Conservation (phyloP, 805 yeast species). For the Kuraishia cidri region DNA sequence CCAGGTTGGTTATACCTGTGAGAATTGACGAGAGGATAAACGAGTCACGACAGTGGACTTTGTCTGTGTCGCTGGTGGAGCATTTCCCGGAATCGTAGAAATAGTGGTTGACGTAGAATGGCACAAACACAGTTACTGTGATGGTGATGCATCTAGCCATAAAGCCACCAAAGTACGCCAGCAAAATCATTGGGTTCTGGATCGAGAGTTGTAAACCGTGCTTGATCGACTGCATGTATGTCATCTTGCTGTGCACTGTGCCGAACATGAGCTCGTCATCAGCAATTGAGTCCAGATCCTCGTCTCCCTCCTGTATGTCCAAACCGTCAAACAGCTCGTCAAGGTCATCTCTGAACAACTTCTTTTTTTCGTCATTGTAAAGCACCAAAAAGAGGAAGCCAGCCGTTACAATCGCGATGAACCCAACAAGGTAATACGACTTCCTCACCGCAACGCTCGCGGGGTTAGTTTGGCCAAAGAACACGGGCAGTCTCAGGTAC, state of each 20-base stretch:
- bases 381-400: constrained; percentile 29
- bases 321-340: constrained; percentile 22
- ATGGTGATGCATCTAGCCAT: constrained; percentile 59
- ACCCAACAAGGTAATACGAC: constrained; percentile 42
- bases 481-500: constrained; percentile 49
- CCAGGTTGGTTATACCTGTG: constrained; percentile 56
- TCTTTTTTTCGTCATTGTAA: constrained; percentile 31
- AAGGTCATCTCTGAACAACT: constrained; percentile 17
- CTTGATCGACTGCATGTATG: constrained; percentile 30
- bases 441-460: constrained; percentile 32
- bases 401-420: constrained; percentile 27
- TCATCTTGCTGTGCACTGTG: constrained; percentile 7
- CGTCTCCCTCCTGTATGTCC: constrained; percentile 18
- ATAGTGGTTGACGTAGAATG: constrained; percentile 51
- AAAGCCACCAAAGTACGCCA: constrained; percentile 54
- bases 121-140: constrained; percentile 49
- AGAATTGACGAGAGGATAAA: constrained; percentile 58
- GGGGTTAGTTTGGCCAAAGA: constrained; percentile 28
- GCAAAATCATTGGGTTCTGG: constrained; percentile 33
- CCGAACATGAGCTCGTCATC: constrained; percentile 7
- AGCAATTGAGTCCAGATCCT: constrained; percentile 6
- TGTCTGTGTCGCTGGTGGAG: constrained; percentile 19
- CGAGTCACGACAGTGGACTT: constrained; percentile 48
- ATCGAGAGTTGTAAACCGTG: constrained; percentile 40
- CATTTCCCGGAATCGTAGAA: constrained; percentile 45